Evolutionary conservation across 345 rosid genomes (phyloP).

Genomic region (Bruguiera gymnorhiza): DNA sequence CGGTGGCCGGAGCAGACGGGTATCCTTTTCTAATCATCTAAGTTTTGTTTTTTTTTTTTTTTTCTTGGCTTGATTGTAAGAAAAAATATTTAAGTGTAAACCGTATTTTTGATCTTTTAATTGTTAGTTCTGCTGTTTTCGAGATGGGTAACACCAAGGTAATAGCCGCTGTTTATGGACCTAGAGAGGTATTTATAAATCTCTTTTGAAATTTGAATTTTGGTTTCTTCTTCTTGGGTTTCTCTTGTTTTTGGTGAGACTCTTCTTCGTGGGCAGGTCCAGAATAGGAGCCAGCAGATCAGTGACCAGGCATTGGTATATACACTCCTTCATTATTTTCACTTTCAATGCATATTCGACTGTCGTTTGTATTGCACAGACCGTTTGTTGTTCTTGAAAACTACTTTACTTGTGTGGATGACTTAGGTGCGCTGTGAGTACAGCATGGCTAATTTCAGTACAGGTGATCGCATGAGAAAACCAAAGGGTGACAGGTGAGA

Average conservation of each 20-base stretch:
- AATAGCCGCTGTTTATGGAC: constrained; percentile 94
- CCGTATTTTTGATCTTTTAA: too few species aligned
- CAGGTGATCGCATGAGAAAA: constrained; percentile 84
- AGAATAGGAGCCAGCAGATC: constrained; percentile 71
- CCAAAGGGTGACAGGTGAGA: constrained; percentile 78
- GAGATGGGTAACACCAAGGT: constrained; percentile 98
- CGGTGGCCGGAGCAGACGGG: constrained; percentile 81
- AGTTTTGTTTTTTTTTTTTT: neutral
- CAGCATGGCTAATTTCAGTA: constrained; percentile 93
- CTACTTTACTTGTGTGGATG: neutral
- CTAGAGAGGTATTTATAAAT: constrained; percentile 62
- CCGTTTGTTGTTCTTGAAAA: neutral
- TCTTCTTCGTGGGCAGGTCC: constrained; percentile 42
- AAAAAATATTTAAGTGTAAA: neutral
- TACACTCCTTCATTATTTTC: neutral
- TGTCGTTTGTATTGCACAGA: neutral
- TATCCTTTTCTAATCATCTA: constrained; percentile 16
- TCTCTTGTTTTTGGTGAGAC: too few species aligned
- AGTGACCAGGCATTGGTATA: constrained; percentile 69
- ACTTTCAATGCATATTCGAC: neutral
- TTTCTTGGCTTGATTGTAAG: neutral
- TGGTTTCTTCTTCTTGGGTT: neutral
- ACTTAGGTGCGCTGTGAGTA: constrained; percentile 82
- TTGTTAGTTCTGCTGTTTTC: constrained; percentile 70
- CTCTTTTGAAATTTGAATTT: neutral